Base-by-base conservation (phyloP, 1,284 basidiomycete species). In the Pseudozyma pruni region DNA sequence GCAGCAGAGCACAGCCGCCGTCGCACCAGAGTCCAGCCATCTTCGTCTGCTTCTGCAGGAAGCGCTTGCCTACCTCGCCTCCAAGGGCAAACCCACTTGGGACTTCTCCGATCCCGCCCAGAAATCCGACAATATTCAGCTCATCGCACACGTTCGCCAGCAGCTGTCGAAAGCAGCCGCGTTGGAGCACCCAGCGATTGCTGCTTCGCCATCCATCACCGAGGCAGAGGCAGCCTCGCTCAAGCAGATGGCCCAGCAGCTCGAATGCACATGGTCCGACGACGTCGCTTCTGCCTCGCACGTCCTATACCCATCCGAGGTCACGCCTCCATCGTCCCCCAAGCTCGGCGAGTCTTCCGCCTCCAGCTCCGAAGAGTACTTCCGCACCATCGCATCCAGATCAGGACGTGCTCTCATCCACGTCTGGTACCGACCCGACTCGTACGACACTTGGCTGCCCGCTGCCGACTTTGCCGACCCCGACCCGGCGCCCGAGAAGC, bases 401-500 rank as follows among this genome's bases (percentile, higher is more conserved):
- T 62, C 63, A 16, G 71, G 72, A n/a, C 68, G 75, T 19, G 77
- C 80, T 8, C 72, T 82, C 34, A 79, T 82, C 37, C 81, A 82
- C 57, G 81, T 82, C 23, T 82, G 81, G 81, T 82, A 82, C 64
- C 69, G 81, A 9, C 81, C 81, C 23, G 80, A 82, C 56, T 82
- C 81, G n/a, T 81, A 81, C 67, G 81, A 82, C 53, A 80, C 79
- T n/a, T 82, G 81, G 81, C 69, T 82, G 7, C 79, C 81, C 1
- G 77, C 79, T 25, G 60, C 70, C 35, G 78, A 79, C 55, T 82
- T 82, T 69, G 72, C 79, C 27, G 72, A 75, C 11, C 80, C 80
- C 1, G 80, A 81, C 48, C 76, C 79, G 3, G 81, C 75, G 23
- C 79, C 79, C n/a, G 74, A 70, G 47, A 61, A 63, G 35, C 66